phyloP scores from a whole-genome alignment of 345 rosid species.

The Eucalyptus globulus region DNA sequence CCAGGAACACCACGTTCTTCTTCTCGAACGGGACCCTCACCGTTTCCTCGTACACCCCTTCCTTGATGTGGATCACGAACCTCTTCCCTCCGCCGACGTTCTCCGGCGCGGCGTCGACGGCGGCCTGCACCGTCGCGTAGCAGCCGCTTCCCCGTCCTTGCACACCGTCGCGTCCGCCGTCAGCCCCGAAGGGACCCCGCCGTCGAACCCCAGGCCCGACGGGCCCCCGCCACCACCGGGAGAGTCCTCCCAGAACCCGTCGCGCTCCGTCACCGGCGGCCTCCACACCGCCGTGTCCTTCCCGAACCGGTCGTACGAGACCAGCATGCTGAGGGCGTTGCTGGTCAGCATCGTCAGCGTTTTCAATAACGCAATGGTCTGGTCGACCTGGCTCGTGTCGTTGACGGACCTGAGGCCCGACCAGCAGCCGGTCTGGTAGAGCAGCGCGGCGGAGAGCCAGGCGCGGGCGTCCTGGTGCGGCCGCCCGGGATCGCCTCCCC shows the following conservation, averaged over 20 bases:
- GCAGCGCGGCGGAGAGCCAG: slow-evolving; percentile 29
- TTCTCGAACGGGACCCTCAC: slow-evolving; percentile 28
- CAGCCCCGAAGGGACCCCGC: slow-evolving; percentile 4
- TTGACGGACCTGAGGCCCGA: slow-evolving; percentile 23
- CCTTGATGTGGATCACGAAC: slow-evolving; percentile 25
- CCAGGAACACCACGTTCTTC: slow-evolving; percentile 27
- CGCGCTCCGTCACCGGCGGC: slow-evolving; percentile 31
- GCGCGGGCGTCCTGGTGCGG: slow-evolving; percentile 25
- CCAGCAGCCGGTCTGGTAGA: slow-evolving; percentile 29
- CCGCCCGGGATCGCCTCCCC: slow-evolving; percentile 2
- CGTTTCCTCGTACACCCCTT: slow-evolving; percentile 23
- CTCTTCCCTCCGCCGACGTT: not conserved
- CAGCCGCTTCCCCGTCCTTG: slow-evolving; percentile 9
- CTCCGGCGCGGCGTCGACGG: slow-evolving; percentile 32
- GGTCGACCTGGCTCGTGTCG: slow-evolving; percentile 11
- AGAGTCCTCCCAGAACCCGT: slow-evolving; percentile 12
- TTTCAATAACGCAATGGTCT: slow-evolving; percentile 15
- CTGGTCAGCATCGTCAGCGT: slow-evolving; percentile 8
- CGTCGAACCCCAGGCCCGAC: not conserved
- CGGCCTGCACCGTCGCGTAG: slow-evolving; percentile 24
- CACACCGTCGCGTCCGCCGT: slow-evolving; percentile 28
- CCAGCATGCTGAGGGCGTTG: slow-evolving; percentile 28
- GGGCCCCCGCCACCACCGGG: not conserved
- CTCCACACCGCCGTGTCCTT: slow-evolving; percentile 8
- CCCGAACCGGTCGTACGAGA: slow-evolving; percentile 15